Evolutionary conservation across 768 basidiomycete species (phyloP), one percentile per base, ranked within the genome.

Genomic region (Kwoniella dejecticola): DNA sequence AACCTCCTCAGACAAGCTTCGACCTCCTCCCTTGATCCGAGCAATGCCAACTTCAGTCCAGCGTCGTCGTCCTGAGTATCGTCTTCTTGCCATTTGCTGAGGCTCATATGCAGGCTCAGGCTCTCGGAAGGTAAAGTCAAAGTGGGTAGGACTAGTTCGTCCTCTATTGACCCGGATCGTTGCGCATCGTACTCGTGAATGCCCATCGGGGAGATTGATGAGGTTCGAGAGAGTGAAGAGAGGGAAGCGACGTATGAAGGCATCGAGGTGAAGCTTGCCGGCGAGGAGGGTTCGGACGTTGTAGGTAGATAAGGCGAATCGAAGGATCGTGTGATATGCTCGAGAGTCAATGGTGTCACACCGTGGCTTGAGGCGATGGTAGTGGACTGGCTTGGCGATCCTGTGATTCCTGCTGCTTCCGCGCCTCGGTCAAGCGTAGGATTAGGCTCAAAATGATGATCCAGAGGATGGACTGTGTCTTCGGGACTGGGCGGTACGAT

Each of bases 71-170:
- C 17, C 4, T 59, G 63, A 13, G 10, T 12, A n/a, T 12, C 11
- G 17, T 42, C 7, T 13, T 19, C 29, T 2, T 57, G 30, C 64
- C 62, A 68, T 23, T 49, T 55, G 13, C 52, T 54, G 3, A 72
- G 24, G 33, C 60, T 62, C 41, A 70, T 38, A 50, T 74, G 72
- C n/a, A 74, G 30, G 15, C 60, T 62, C 0, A 62, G 50, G 46
- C 66, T 67, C 10, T 67, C 59, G 15, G 52, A 60, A 6, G 70
- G 68, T n/a, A 75, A 52, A 45, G 57, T 57, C n/a, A 75, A 40
- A 26, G 62, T 69, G 3, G 73, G 73, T 17, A 75, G 40, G 5
- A 75, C 69, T 26, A 75, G 46, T 36, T 69, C 72, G 11, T 63
- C 64, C 7, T 40, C 58, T 5, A 21, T 19, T 13, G n/a, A n/a